Percentiles rank a stretch among this genome's conserved stretches.
These are phyloP conservation scores for Phialophora chinensis DNA, from an alignment of 2,329 filamentous ascomycete genomes.

Conservation along the genomic window DNA sequence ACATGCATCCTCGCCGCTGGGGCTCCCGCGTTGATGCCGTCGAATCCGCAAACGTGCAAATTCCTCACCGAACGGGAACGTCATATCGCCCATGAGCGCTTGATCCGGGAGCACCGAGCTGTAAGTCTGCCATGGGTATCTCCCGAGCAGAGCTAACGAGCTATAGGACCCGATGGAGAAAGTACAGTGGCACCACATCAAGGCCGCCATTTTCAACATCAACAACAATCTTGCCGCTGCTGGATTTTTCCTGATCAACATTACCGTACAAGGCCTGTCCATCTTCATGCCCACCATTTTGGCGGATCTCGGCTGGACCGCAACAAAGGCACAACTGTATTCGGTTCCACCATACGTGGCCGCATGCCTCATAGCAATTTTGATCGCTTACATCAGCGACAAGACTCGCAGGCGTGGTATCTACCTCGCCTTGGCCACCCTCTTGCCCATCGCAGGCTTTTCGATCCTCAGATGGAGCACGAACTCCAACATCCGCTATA, in stretches of 20 bases:
- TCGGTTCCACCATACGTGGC: conserved; percentile 77
- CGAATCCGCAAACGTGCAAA: conserved; percentile 50
- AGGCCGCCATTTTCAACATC: conserved; percentile 37
- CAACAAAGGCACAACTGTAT: conserved; percentile 70
- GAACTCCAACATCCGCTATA: conserved; percentile 72
- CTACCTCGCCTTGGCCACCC: conserved; percentile 73
- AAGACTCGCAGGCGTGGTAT: conserved; percentile 75
- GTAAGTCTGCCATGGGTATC: conserved; percentile 14
- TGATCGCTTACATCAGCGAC: conserved; percentile 77
- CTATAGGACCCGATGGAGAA: conserved; percentile 33
- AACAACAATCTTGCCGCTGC: conserved; percentile 36
- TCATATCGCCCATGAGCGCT: conserved; percentile 31
- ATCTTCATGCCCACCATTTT: conserved; percentile 49
- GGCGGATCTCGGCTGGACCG: conserved; percentile 49
- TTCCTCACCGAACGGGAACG: conserved; percentile 44
- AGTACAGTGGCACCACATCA: conserved; percentile 34
- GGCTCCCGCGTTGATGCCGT: conserved; percentile 52
- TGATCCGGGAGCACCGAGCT: conserved; percentile 31
- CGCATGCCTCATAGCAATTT: conserved; percentile 71
- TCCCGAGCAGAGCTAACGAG: conserved; percentile 11
- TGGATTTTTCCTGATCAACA: conserved; percentile 35
- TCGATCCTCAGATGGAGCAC: conserved; percentile 73
- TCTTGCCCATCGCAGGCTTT: conserved; percentile 74
- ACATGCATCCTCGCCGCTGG: conserved; percentile 51
- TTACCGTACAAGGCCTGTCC: conserved; percentile 50